Base-by-base conservation (phyloP, 306 rosid species). In the Trifolium fragiferum region DNA sequence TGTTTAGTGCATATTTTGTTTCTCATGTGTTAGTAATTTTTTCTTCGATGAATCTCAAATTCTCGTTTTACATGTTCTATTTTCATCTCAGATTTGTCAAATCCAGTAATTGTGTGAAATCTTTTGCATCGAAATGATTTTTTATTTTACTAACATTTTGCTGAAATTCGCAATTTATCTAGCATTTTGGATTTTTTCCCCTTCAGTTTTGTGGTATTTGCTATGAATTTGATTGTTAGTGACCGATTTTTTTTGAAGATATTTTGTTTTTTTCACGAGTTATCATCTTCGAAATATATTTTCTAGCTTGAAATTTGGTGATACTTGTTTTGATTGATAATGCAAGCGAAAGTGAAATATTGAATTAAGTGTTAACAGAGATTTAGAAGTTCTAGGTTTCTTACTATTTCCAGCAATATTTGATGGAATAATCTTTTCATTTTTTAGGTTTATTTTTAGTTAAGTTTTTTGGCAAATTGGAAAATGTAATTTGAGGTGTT, bases 321-420 rank as follows among this genome's bases (percentile, higher is more conserved):
- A 58, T 47, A 59, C 30, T 68, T 76, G 15, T 43, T 76, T 67
- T 63, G n/a, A 18, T 4, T 30, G 51, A 54, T 37, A 19, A 38
- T 10, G 35, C 64, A 8, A 25, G 25, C 13, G 20, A 13, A 58
- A 60, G 20, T 8, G 43, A 15, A 10, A 60, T 3, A 21, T 30
- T 60, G 66, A 60, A 30, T 59, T 14, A 14, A 58, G 47, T 23
- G 40, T 64, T 46, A 25, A 49, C 21, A 18, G 63, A 74, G 25
- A 19, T 74, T 78, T 64, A 43, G n/a, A 73, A 66, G 27, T n/a
- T 21, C 51, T 59, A 59, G 57, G 49, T 70, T 76, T 44, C 30
- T 25, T 32, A 35, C 38, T 51, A 69, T 75, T 50, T 62, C 10
- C 35, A 6, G 51, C 23, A 49, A 3, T 15, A 46, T 65, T 81